Conservation (phyloP, 352 stramenopile genomes). For the Globisporangium middletonii region DNA sequence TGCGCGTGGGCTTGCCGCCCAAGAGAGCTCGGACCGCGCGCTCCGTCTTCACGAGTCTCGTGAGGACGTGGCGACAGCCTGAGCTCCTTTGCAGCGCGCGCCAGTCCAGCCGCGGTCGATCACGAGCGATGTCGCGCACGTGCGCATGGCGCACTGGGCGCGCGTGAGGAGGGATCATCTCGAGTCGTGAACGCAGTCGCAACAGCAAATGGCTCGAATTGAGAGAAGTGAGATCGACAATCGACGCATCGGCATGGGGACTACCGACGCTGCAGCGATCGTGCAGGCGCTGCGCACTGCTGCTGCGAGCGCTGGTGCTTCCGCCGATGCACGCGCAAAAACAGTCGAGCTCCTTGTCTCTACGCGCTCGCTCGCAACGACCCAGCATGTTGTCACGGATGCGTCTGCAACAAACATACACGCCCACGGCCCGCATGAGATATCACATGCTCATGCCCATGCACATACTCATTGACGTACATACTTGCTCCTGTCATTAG, state of each 20-base stretch:
- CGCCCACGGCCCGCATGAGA: neutral
- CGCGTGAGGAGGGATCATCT: too few species aligned
- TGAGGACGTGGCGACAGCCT: too few species aligned
- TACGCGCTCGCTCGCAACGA: constrained; percentile 5
- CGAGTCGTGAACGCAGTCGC: too few species aligned
- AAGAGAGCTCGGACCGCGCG: too few species aligned
- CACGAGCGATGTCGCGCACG: too few species aligned
- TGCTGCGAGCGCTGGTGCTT: neutral
- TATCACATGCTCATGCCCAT: neutral
- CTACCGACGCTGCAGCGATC: neutral
- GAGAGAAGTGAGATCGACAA: neutral
- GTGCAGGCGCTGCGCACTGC: constrained; percentile 7
- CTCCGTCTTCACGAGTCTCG: too few species aligned
- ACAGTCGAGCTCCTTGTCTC: constrained; percentile 10
- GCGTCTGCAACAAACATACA: neutral
- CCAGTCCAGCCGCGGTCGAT: too few species aligned
- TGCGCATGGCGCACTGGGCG: too few species aligned
- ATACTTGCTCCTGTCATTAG: neutral
- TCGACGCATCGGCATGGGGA: constrained; percentile 1
- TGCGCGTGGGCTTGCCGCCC: too few species aligned
- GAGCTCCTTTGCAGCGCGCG: too few species aligned
- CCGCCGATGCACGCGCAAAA: neutral
- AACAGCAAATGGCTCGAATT: too few species aligned
- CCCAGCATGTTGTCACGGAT: constrained; percentile 10
- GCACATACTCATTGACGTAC: neutral